A percentile compares a stretch with the other conserved stretches of the same genome.
phyloP scores from a whole-genome alignment of 768 basidiomycete genomes.

The Tephrocybe sp. region DNA sequence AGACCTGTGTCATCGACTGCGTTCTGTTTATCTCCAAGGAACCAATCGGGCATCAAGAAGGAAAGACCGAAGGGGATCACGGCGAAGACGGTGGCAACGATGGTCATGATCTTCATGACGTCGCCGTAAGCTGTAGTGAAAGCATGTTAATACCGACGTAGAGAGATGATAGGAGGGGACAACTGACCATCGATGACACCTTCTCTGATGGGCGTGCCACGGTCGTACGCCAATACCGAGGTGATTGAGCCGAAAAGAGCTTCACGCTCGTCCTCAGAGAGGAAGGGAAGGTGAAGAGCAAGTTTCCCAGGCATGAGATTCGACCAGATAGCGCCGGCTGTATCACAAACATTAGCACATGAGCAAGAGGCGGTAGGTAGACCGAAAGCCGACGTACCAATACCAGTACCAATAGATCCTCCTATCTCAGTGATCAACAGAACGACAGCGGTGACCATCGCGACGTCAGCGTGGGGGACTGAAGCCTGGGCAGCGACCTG shows the following conservation, averaged over 20 bases:
- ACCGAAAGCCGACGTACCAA: constrained; percentile 37
- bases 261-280: constrained; percentile 41
- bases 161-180: background rate
- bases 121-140: constrained; percentile 46
- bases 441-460: constrained; percentile 65
- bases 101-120: constrained; percentile 57
- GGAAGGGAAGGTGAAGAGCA: constrained; percentile 49
- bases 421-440: constrained; percentile 72
- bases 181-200: constrained; percentile 59
- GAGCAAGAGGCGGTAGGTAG: background rate
- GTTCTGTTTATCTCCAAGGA: constrained; percentile 71
- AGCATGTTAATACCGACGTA: background rate
- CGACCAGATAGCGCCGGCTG: constrained; percentile 68
- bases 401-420: constrained; percentile 62
- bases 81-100: constrained; percentile 51
- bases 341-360: background rate
- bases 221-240: constrained; percentile 44
- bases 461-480: constrained; percentile 65
- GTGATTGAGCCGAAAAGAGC: constrained; percentile 58
- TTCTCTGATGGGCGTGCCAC: constrained; percentile 58
- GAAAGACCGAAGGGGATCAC: constrained; percentile 60
- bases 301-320: constrained; percentile 66
- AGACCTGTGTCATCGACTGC: constrained; percentile 53
- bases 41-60: constrained; percentile 63
- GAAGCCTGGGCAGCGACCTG: constrained; percentile 67